Conservation (phyloP, 2,329 filamentous ascomycete genomes). For the Nemania serpens region DNA sequence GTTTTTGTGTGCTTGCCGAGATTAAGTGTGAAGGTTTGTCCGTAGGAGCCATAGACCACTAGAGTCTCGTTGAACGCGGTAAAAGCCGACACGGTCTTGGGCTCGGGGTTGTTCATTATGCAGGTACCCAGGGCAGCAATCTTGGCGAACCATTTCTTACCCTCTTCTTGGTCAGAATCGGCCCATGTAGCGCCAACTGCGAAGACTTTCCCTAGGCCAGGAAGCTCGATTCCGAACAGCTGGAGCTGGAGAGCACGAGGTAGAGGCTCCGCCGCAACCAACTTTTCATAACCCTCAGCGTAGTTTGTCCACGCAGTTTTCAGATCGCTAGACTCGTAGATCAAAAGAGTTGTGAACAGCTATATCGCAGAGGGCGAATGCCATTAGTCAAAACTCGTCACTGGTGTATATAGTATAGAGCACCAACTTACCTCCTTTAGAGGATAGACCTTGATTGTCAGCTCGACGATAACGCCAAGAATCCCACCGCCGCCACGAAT, state of each 20-base stretch:
- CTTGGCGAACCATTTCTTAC: slow-evolving; percentile 27
- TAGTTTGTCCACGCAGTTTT: slow-evolving; percentile 18
- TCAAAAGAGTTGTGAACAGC: slow-evolving; percentile 27
- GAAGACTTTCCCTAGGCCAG: slow-evolving; percentile 38
- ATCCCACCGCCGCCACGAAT: slow-evolving; percentile 48
- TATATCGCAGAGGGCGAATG: background rate
- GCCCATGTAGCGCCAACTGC: slow-evolving; percentile 41
- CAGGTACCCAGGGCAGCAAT: slow-evolving; percentile 22
- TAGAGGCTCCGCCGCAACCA: slow-evolving; percentile 7
- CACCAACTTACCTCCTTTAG: slow-evolving; percentile 39
- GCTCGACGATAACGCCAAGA: slow-evolving; percentile 47
- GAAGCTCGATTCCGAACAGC: slow-evolving; percentile 40
- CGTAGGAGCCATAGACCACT: slow-evolving; percentile 29
- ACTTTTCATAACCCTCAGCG: slow-evolving; percentile 23
- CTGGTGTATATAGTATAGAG: background rate
- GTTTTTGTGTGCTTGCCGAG: slow-evolving; percentile 36
- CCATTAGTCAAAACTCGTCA: background rate
- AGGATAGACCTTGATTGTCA: slow-evolving; percentile 47
- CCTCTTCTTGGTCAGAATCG: slow-evolving; percentile 37
- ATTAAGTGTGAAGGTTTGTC: slow-evolving; percentile 31
- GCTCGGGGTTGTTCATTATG: slow-evolving; percentile 26
- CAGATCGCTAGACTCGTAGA: slow-evolving; percentile 43
- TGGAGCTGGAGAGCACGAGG: slow-evolving; percentile 30
- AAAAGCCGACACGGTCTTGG: slow-evolving; percentile 21
- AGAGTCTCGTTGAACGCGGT: slow-evolving; percentile 31